Conservation (phyloP, 2,329 filamentous ascomycete species). For the Pyricularia grisea region DNA sequence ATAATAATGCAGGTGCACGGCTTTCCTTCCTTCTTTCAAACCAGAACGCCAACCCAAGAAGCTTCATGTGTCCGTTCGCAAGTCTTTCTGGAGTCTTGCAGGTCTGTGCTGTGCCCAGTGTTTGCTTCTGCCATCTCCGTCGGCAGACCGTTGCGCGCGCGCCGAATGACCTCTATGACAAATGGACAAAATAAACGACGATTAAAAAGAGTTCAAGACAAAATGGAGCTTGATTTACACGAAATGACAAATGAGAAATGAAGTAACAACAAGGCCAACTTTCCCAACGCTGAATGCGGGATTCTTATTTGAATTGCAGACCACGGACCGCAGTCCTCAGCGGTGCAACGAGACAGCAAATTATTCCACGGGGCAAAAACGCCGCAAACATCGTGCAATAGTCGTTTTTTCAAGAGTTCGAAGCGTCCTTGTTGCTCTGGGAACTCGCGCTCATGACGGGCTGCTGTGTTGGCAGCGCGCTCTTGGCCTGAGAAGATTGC, state of each 20-base stretch:
- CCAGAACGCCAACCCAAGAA: background rate
- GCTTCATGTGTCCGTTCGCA: background rate
- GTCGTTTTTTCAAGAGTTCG: constrained; percentile 49
- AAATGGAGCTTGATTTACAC: constrained; percentile 2
- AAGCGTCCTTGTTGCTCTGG: constrained; percentile 78
- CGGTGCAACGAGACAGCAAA: background rate
- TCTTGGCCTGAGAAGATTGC: constrained; percentile 59
- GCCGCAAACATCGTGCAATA: background rate
- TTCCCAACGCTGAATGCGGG: background rate
- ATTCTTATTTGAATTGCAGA: background rate
- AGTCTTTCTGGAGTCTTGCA: background rate
- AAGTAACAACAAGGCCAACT: background rate
- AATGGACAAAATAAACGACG: background rate
- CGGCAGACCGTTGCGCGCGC: background rate
- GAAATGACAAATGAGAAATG: background rate
- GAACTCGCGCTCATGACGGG: constrained; percentile 79
- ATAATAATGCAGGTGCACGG: background rate
- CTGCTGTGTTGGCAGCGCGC: constrained; percentile 57
- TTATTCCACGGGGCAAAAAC: background rate
- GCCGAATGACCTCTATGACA: constrained; percentile 1
- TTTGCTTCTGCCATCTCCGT: background rate
- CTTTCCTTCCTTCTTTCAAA: background rate
- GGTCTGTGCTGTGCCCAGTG: background rate
- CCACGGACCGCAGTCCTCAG: background rate
- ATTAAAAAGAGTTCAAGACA: background rate